phyloP scores from a whole-genome alignment of 2,329 filamentous ascomycete species.

The Fusarium sp. region DNA sequence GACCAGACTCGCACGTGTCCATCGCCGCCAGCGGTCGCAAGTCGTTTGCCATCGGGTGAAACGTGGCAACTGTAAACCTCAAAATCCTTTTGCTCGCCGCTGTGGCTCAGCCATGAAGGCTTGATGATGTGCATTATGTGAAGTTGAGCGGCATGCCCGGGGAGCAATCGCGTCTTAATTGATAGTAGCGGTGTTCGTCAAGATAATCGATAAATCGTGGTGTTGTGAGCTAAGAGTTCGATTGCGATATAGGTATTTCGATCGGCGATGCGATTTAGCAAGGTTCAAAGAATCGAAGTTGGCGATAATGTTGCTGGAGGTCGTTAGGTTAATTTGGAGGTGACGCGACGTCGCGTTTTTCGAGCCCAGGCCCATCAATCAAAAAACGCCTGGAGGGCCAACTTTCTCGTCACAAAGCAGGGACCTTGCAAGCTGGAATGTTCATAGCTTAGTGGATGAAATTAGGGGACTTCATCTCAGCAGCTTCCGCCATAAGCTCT shows the following conservation, averaged over 20 bases:
- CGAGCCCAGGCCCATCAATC: constrained; percentile 21
- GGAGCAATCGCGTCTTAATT: constrained; percentile 21
- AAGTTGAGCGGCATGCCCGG: constrained; percentile 44
- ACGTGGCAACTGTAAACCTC: constrained; percentile 99
- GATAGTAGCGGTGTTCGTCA: constrained; percentile 7
- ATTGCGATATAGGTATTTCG: constrained; percentile 13
- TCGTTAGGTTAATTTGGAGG: constrained; percentile 29
- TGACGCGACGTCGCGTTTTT: constrained; percentile 46
- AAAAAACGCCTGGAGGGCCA: constrained; percentile 35
- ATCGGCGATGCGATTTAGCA: not conserved
- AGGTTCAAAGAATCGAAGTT: constrained; percentile 19
- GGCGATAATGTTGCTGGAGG: constrained; percentile 27
- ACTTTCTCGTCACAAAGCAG: constrained; percentile 22
- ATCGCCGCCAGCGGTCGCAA: constrained; percentile 96
- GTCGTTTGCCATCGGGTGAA: constrained; percentile 90
- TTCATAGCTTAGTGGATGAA: not conserved
- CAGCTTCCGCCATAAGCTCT: not conserved
- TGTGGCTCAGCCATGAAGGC: constrained; percentile 95
- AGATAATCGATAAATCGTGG: not conserved
- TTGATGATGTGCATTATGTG: constrained; percentile 85
- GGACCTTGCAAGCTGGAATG: not conserved
- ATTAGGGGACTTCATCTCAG: constrained; percentile 8
- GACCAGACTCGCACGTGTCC: constrained; percentile 98
- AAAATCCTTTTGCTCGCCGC: constrained; percentile 97
- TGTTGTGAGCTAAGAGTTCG: constrained; percentile 5